Base-by-base conservation (phyloP, 2,329 filamentous ascomycete genomes). In the Lachnellula occidentalis region DNA sequence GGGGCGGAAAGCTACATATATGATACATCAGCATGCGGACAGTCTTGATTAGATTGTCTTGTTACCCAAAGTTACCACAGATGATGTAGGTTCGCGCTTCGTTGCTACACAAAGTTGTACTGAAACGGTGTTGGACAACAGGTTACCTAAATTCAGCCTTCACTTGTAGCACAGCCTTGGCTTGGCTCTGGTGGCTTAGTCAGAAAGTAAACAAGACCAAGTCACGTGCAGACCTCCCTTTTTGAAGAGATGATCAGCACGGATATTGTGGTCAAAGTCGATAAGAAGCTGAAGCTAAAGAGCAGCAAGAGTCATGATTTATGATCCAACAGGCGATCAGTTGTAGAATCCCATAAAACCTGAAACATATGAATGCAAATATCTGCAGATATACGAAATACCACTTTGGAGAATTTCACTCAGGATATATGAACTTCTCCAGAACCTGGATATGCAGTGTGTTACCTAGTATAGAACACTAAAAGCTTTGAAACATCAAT, bases 51-150 rank as follows among this genome's bases (percentile, higher is more conserved):
- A 42, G 41, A 49, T 54, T 21, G n/a, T 34, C 22, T 36, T 27
- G 55, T 57, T 49, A 34, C 43, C 34, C 34, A 49, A 42, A 31
- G 43, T 51, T 34, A 34, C 36, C 12, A 34, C 12, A 51, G 56
- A 58, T 60, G 11, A 48, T 52, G 60, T 51, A 53, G 51, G 34
- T 36, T 47, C 37, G 50, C 54, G 56, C 37, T 54, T 8, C 41
- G 11, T 43, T 22, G 41, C 12, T 19, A 43, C 19, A 43, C 17
- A 11, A 19, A 43, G 41, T 43, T 19, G 41, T 19, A 43, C 19
- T 14, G 19, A 43, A 43, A 43, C 41, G 19, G 19, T 43, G 21
- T 24, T 19, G 21, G n/a, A 22, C 41, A 21, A 22, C 41, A 43
- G 41, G 7, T 12, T 22, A 22, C 17, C 11, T 19, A 14, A 19